Evolutionary conservation across 257 asterid species (phyloP).

Genomic region (Penstemon davidsonii): DNA sequence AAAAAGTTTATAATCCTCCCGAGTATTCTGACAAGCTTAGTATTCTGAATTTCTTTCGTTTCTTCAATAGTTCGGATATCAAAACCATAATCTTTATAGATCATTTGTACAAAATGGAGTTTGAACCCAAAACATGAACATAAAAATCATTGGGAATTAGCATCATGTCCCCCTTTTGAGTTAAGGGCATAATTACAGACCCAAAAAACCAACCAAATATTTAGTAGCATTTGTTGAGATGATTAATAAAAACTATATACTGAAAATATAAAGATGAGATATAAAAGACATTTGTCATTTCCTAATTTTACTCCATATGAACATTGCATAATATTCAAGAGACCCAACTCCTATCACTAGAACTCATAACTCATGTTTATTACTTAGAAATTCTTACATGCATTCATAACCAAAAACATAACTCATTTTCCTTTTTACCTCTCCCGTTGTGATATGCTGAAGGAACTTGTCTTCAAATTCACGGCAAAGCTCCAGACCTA

Average conservation of each 20-base stretch:
- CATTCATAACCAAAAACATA: slow-evolving; percentile 16
- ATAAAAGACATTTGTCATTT: slow-evolving; percentile 1
- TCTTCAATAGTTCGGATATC: no score
- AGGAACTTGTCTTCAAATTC: slow-evolving; percentile 99
- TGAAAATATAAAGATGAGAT: slow-evolving; percentile 3
- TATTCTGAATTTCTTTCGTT: neutral
- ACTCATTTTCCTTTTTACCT: slow-evolving; percentile 31
- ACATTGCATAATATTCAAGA: neutral
- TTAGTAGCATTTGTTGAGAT: neutral
- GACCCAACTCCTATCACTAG: neutral
- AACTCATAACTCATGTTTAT: neutral
- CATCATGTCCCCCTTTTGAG: no score
- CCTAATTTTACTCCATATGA: neutral
- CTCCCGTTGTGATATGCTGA: slow-evolving; percentile 83
- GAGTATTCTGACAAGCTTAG: neutral
- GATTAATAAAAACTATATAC: neutral
- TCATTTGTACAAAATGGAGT: no score
- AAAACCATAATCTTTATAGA: no score
- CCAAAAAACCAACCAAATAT: neutral
- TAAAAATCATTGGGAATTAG: no score
- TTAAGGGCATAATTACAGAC: no score
- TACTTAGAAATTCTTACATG: neutral
- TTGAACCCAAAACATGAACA: no score
- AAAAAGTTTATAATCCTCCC: neutral
- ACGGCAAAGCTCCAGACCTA: slow-evolving; percentile 98